These are phyloP conservation scores for Paramecium pentaurelia DNA, from an alignment of 73 alveolate genomes.

Conservation along the genomic window DNA sequence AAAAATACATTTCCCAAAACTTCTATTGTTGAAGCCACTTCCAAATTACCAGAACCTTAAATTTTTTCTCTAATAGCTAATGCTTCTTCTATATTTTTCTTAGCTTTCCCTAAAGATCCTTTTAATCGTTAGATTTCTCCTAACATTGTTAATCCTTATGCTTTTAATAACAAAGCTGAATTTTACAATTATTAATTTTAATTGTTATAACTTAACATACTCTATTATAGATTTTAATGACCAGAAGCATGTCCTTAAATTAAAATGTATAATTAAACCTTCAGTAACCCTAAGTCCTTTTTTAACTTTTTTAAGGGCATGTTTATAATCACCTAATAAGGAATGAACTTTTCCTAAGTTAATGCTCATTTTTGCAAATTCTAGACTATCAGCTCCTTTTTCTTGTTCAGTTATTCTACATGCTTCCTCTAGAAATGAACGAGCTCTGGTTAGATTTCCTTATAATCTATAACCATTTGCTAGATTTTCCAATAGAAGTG, in stretches of 20 bases:
- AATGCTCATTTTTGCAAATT: conserved; percentile 45
- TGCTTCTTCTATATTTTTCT: conserved; percentile 46
- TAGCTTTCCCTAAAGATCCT: conserved; percentile 51
- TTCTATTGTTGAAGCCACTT: conserved; percentile 54
- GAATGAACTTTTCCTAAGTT: conserved; percentile 57
- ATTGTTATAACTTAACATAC: background rate
- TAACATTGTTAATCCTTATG: conserved; percentile 28
- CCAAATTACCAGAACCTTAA: conserved; percentile 57
- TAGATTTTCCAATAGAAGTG: conserved; percentile 46
- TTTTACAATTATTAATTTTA: background rate
- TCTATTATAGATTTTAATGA: background rate
- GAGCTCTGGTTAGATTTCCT: conserved; percentile 46
- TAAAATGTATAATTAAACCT: background rate
- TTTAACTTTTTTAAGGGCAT: conserved; percentile 53
- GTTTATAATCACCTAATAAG: conserved; percentile 45
- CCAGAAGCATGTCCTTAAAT: background rate
- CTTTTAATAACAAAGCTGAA: conserved; percentile 26
- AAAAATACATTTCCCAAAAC: conserved; percentile 56
- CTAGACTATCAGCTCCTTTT: conserved; percentile 48
- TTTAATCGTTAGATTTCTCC: conserved; percentile 53
- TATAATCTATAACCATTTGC: conserved; percentile 54
- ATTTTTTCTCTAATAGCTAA: conserved; percentile 46
- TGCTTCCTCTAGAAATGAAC: conserved; percentile 59
- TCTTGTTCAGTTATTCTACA: conserved; percentile 31
- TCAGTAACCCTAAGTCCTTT: conserved; percentile 56